Evolutionary conservation across 148 eudicot genomes (phyloP).

Genomic region (Silene latifolia): DNA sequence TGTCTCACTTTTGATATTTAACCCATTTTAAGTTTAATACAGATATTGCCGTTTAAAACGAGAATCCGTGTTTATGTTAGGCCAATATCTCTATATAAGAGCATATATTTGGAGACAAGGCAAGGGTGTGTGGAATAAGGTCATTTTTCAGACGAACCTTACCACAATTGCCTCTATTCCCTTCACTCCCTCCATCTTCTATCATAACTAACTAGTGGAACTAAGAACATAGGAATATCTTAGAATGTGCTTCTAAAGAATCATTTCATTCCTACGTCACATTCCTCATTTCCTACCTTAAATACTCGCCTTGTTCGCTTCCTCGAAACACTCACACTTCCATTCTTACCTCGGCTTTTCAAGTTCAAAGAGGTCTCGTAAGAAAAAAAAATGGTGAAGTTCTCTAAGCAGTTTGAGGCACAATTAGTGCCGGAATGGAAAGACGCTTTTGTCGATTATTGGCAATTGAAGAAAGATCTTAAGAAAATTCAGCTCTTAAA

Average conservation of each 20-base stretch:
- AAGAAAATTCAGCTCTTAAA: conserved; percentile 53
- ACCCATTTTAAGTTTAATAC: neutral
- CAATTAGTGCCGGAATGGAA: conserved; percentile 96
- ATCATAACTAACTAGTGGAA: conserved; percentile 37
- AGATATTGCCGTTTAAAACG: neutral
- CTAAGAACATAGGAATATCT: conserved; percentile 47
- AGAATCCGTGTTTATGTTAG: neutral
- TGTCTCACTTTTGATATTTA: too few relatives aligned
- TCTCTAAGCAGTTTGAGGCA: conserved; percentile 82
- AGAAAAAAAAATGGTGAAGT: conserved; percentile 49
- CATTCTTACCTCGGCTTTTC: neutral
- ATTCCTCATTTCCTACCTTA: conserved; percentile 35
- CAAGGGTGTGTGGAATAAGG: conserved; percentile 19
- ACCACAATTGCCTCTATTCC: conserved; percentile 25
- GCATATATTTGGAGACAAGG: conserved; percentile 14
- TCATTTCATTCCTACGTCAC: conserved; percentile 34
- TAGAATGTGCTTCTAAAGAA: conserved; percentile 60
- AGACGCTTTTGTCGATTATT: conserved; percentile 89
- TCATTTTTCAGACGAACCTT: conserved; percentile 38
- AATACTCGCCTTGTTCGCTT: conserved; percentile 33
- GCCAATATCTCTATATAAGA: conserved; percentile 26
- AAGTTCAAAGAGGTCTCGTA: neutral
- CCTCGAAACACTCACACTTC: conserved; percentile 40
- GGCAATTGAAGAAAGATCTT: conserved; percentile 70
- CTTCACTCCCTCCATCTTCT: conserved; percentile 11